Percentiles rank a stretch among this genome's conserved stretches.
phyloP scores from a whole-genome alignment of 169 alveolate genomes.

The Plasmodium gaboni region DNA sequence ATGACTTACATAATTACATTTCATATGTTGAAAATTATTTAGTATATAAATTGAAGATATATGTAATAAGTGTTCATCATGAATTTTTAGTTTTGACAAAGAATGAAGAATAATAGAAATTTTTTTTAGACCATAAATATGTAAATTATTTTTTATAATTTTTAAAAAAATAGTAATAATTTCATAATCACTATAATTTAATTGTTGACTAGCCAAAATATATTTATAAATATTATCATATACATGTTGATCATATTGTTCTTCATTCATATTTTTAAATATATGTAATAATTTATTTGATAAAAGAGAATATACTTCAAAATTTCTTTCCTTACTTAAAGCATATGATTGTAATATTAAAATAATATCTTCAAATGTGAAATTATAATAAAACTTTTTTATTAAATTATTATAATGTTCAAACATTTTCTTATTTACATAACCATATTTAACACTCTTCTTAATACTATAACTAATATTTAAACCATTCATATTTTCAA shows the following conservation, averaged over 20 bases:
- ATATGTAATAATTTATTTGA: slow-evolving; percentile 39
- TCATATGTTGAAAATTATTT: slow-evolving; percentile 18
- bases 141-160: slow-evolving; percentile 40
- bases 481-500: slow-evolving; percentile 16
- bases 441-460: slow-evolving; percentile 71
- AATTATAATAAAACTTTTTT: slow-evolving; percentile 13
- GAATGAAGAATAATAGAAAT: slow-evolving; percentile 42
- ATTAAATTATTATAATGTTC: slow-evolving; percentile 24
- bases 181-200: slow-evolving; percentile 58
- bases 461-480: slow-evolving; percentile 55
- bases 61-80: slow-evolving; percentile 44
- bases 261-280: slow-evolving; percentile 19
- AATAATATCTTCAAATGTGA: slow-evolving; percentile 31
- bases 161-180: slow-evolving; percentile 29
- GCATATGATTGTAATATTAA: slow-evolving; percentile 68
- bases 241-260: background rate
- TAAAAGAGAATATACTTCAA: slow-evolving; percentile 41
- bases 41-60: slow-evolving; percentile 16
- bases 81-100: slow-evolving; percentile 27
- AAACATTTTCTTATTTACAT: slow-evolving; percentile 68
- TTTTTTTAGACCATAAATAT: slow-evolving; percentile 34
- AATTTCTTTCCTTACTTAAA: slow-evolving; percentile 68
- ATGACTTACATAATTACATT: slow-evolving; percentile 52
- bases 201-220: slow-evolving; percentile 57
- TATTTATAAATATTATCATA: slow-evolving; percentile 51